Conservation (phyloP, 2,329 filamentous ascomycete genomes). For the Hymenoscyphus repandus region DNA sequence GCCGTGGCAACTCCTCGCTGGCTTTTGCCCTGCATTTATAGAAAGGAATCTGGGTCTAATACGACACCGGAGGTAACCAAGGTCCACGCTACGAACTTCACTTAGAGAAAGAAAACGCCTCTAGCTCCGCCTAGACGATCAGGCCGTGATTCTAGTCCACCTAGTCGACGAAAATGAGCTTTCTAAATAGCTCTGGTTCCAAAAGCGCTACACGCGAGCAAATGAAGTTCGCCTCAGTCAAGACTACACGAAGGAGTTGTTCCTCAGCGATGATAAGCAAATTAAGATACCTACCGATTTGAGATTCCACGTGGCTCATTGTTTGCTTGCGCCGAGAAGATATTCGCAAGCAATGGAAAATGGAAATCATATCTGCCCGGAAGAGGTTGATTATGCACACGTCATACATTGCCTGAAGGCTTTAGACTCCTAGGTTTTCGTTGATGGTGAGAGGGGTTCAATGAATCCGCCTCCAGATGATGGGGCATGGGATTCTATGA, state of each 20-base stretch:
- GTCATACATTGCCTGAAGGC: not conserved
- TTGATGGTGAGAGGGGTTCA: not conserved
- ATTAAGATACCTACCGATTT: not conserved
- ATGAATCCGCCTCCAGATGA: not conserved
- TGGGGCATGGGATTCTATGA: not conserved
- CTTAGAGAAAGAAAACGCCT: not conserved
- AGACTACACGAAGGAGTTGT: not conserved
- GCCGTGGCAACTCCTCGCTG: not conserved
- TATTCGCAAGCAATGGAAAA: not conserved
- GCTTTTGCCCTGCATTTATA: not conserved
- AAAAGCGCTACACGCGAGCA: not conserved
- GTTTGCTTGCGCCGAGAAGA: not conserved
- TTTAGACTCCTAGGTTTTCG: not conserved
- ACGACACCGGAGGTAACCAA: not conserved
- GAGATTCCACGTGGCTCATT: not conserved
- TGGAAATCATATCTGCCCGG: not conserved
- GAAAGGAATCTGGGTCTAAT: not conserved
- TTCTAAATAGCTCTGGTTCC: not conserved
- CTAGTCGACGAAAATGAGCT: not conserved
- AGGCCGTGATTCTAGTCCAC: not conserved
- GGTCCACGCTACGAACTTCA: not conserved
- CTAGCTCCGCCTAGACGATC: conserved; percentile 1
- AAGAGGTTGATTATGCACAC: not conserved
- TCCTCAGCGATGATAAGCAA: not conserved
- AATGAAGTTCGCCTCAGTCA: not conserved